Base-by-base conservation (phyloP, 495 filamentous ascomycete species). In the Neurospora sp. region DNA sequence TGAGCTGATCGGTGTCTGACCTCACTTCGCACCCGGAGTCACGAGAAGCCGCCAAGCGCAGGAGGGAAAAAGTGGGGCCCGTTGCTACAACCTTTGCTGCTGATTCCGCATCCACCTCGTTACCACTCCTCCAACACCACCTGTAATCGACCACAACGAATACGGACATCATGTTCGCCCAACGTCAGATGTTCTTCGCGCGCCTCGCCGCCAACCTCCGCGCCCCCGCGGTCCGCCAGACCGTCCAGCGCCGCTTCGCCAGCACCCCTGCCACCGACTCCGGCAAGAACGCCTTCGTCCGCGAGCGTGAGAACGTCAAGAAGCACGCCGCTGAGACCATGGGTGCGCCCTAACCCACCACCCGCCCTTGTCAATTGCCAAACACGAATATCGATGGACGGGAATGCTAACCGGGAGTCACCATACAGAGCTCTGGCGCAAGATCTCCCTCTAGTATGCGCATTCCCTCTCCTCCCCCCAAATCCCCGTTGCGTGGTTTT, bases 361-460 rank as follows among this genome's bases (percentile, higher is more conserved):
- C 53, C 35, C 71, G 12, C 39, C 35, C 70, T 9, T 35, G 7
- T 37, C 35, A 41, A 73, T 68, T 73, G 69, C 39, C 18, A 39
- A 44, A 69, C 53, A 1, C 27, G 53, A 2, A 35, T 37, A 35
- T 65, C 53, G 38, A 20, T 22, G n/a, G 69, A 53, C 44, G 2
- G n/a, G 27, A 68, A 46, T 42, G 70, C 76, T 78, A 44, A 78
- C 72, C 6, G 18, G 16, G 11, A n/a, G 31, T 6, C 4, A 18
- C 14, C 48, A 39, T 75, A 80, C 81, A 98, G 94, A 92, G 80
- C 89, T 96, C 75, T 98, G 94, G 94, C 89, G 90, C 83, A 97
- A 95, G 86, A 90, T 97, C 70, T 94, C 92, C 72, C 88, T 97
- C 86, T 97, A 91, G 94, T 97, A 91, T 81, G 88, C 79, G 70